These are phyloP conservation scores for Theobroma cacao DNA, from an alignment of 345 rosid genomes.

Conservation along the genomic window DNA sequence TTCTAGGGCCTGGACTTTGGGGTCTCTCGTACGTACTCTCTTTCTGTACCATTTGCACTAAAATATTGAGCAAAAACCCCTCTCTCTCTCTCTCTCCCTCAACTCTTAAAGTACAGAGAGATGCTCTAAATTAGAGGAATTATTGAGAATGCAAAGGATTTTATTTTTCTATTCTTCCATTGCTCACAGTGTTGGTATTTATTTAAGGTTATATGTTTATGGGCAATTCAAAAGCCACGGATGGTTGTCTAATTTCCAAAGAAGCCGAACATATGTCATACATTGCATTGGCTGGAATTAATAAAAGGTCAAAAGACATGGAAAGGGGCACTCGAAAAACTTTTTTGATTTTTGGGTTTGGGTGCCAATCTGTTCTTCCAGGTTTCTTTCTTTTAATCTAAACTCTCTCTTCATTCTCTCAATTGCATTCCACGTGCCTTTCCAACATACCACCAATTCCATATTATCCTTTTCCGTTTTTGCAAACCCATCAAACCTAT, in stretches of 20 bases:
- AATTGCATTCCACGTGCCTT: background rate
- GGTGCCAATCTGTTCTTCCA: background rate
- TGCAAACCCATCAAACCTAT: background rate
- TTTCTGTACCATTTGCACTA: constrained; percentile 4
- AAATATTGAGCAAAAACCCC: constrained; percentile 1
- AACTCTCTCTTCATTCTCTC: background rate
- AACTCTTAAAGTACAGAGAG: constrained; percentile 12
- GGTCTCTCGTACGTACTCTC: background rate
- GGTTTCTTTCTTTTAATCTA: background rate
- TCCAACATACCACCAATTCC: background rate
- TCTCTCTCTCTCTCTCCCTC: background rate
- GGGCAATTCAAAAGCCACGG: background rate
- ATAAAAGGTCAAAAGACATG: background rate
- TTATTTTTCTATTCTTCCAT: constrained; percentile 10
- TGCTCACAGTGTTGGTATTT: background rate
- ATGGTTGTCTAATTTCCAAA: background rate
- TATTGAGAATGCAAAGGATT: constrained; percentile 20
- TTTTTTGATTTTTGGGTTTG: background rate
- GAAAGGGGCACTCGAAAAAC: background rate
- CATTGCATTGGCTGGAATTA: constrained; percentile 3
- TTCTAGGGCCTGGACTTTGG: background rate
- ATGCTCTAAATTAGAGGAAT: constrained; percentile 18
- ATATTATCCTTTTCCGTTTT: background rate
- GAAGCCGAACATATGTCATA: background rate
- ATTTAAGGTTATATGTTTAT: constrained; percentile 4